Base-by-base conservation (phyloP, 352 stramenopile species). In the Pythium periplocum region DNA sequence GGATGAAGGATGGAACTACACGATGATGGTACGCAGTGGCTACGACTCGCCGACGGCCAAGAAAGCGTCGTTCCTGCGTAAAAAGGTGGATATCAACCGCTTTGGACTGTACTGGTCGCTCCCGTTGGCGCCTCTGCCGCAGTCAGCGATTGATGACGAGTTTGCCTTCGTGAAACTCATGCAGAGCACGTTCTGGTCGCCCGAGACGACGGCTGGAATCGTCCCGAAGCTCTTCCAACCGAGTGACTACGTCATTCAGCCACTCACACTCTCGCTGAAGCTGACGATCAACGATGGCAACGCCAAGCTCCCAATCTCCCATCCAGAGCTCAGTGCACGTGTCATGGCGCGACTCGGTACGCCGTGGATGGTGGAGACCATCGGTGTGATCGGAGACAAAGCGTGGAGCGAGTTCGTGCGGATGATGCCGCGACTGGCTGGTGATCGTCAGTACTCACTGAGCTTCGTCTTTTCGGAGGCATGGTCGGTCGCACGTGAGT, bases 401-500 rank as follows among this genome's bases (percentile, higher is more conserved):
- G 59, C 69, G 1, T 93, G 83, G 83, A 57, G 52, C 11, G 79
- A 90, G 37, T 93, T 93, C 40, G 56, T 93, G 4, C 43, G 63
- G 0, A 67, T 62, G 26, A 93, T 93, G 83, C 83, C 81, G 2
- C 78, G 79, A 59, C 62, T 93, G 4, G 78, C 81, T 0, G 72
- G 81, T 31, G 74, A 75, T 17, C 77, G 82, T 37, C 84, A 85
- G 58, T 94, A 94, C 66, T 90, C 79, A 40, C 59, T 94, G 31
- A 79, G 76, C 0, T 94, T 94, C 59, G 83, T 94, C 34, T 94
- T 92, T 47, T 87, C 78, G 0, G 82, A 94, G 54, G 82, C 84
- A 1, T 94, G 84, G 84, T 75, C 78, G 0, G 79, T 94, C 4
- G 84, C 84, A 30, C 68, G 78, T 44, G 83, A 94, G 1, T 53